A percentile compares a stretch with the other conserved stretches of the same genome.
These are phyloP conservation scores for Wallacemonas sp. DNA, from an alignment of 208 protist genomes.

Conservation along the genomic window DNA sequence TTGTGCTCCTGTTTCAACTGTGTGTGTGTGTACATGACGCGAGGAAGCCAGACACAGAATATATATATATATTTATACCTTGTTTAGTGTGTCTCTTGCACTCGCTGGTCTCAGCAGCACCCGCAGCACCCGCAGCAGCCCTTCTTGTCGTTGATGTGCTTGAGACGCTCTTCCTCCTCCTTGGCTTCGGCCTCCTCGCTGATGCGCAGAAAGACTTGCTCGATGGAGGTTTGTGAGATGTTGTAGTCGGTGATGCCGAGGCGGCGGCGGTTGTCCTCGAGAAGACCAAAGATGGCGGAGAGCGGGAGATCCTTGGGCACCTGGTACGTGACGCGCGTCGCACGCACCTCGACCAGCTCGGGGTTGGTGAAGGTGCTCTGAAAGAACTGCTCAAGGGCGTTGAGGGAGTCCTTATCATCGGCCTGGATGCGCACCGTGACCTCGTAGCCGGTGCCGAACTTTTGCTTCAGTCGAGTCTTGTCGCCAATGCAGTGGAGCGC, in stretches of 20 bases:
- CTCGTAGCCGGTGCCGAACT: constrained; percentile 75
- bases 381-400: constrained; percentile 39
- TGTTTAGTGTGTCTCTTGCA: no score
- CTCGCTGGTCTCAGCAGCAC: no score
- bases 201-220: constrained; percentile 88
- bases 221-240: constrained; percentile 78
- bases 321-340: constrained; percentile 42
- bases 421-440: constrained; percentile 36
- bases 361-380: constrained; percentile 25
- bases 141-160: constrained; percentile 17
- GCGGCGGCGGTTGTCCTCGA: constrained; percentile 40
- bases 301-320: constrained; percentile 35
- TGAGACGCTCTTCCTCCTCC: constrained; percentile 29
- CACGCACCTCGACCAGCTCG: constrained; percentile 40
- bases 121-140: constrained; percentile 22
- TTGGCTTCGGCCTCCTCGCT: constrained; percentile 48
- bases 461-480: constrained; percentile 81
- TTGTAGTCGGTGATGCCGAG: constrained; percentile 74
- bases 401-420: constrained; percentile 11
- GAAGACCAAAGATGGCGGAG: constrained; percentile 39
- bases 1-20: no score
- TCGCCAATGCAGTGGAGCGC: constrained; percentile 86
- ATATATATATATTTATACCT: no score
- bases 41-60: no score
- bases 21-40: no score